A percentile compares a stretch with the other conserved stretches of the same genome.
phyloP scores from a whole-genome alignment of 1,284 basidiomycete species.

The Sparassis latifolia region DNA sequence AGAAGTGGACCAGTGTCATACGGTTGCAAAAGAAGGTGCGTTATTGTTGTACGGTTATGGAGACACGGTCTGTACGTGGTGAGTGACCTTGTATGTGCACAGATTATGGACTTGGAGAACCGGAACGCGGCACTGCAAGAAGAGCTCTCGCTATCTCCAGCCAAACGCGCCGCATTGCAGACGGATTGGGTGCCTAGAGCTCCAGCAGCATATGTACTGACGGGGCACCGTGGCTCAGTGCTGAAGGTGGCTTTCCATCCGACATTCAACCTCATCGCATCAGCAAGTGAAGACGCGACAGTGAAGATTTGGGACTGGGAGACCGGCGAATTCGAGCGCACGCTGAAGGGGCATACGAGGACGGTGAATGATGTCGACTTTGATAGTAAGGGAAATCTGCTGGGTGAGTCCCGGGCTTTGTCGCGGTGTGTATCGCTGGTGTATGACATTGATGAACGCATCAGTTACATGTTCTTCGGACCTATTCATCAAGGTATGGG shows the following conservation, averaged over 20 bases:
- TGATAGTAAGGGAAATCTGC: conserved; percentile 58
- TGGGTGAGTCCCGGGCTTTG: conserved; percentile 40
- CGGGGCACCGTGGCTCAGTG: conserved; percentile 59
- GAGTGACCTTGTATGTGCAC: conserved; percentile 1
- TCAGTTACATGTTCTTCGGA: conserved; percentile 70
- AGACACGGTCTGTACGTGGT: background rate
- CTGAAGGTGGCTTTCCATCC: conserved; percentile 71
- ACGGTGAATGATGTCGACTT: conserved; percentile 70
- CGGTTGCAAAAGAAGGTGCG: conserved; percentile 74
- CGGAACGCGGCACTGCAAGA: conserved; percentile 61
- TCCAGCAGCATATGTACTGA: conserved; percentile 55
- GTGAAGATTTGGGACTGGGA: conserved; percentile 85
- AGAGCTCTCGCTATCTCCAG: conserved; percentile 20
- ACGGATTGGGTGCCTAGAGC: conserved; percentile 67
- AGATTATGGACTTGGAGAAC: conserved; percentile 74
- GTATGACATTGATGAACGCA: background rate
- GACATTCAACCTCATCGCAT: conserved; percentile 58
- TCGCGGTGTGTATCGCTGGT: background rate
- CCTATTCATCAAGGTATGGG: conserved; percentile 77
- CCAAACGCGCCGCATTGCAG: conserved; percentile 28
- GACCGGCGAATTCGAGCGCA: conserved; percentile 72
- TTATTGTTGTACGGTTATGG: background rate
- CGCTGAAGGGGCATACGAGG: conserved; percentile 75
- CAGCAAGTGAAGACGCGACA: conserved; percentile 65
- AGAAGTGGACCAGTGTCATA: conserved; percentile 82